Evolutionary conservation across 352 stramenopile genomes (phyloP).

Genomic region (Nothophytophthora sp.): DNA sequence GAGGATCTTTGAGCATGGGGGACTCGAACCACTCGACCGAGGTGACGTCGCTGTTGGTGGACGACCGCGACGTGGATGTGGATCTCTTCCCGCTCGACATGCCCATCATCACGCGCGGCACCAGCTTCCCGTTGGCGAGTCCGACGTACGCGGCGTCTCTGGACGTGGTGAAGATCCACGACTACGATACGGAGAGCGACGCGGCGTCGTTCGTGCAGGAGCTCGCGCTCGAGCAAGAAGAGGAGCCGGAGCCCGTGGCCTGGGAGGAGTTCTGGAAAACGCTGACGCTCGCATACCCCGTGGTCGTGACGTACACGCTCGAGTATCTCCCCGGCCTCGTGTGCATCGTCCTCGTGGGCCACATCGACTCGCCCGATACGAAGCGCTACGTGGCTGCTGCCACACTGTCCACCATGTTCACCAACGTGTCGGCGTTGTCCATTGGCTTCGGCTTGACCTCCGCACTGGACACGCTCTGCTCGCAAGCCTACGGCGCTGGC

Average conservation of each 20-base stretch:
- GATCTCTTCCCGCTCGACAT: no score
- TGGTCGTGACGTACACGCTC: constrained; percentile 41
- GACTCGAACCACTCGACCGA: no score
- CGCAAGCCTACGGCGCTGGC: constrained; percentile 64
- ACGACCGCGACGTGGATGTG: no score
- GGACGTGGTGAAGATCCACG: no score
- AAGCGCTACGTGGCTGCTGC: constrained; percentile 63
- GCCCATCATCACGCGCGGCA: no score
- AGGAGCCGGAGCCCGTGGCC: constrained; percentile 14
- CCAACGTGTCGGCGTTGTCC: constrained; percentile 69
- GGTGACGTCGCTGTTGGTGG: no score
- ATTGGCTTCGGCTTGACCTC: constrained; percentile 66
- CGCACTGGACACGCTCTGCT: constrained; percentile 79
- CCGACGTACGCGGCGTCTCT: no score
- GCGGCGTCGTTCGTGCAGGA: no score
- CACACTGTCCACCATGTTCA: constrained; percentile 63
- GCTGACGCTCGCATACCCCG: constrained; percentile 25
- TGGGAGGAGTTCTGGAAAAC: constrained; percentile 18
- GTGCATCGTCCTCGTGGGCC: constrained; percentile 58
- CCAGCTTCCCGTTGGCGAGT: no score
- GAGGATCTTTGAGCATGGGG: no score
- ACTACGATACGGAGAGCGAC: no score
- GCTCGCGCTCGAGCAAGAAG: no score
- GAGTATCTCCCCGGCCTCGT: constrained; percentile 58
- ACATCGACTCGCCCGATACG: constrained; percentile 55